Evolutionary conservation across 208 protist species (phyloP).

Genomic region (Polymyxa betae): DNA sequence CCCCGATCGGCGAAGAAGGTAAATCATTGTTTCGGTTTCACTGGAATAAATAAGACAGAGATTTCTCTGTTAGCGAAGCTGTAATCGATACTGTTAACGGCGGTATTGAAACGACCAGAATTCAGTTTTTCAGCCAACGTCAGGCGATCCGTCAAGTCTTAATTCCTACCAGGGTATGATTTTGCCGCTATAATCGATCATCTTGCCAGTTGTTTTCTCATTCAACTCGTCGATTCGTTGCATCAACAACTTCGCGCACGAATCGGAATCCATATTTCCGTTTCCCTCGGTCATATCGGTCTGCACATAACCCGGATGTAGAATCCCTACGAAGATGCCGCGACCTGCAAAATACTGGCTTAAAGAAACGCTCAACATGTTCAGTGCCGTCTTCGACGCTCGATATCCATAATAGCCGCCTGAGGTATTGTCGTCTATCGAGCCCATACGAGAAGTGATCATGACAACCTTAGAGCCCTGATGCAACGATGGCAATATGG

Average conservation of each 20-base stretch:
- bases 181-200: too few relatives aligned
- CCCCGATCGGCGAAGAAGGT: too few relatives aligned
- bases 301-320: neutral
- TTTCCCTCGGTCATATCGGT: neutral
- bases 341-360: neutral
- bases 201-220: too few relatives aligned
- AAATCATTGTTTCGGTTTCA: too few relatives aligned
- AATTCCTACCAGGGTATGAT: too few relatives aligned
- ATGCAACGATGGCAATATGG: neutral
- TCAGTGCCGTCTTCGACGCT: constrained; percentile 23
- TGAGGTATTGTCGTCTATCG: neutral
- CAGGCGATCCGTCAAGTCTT: too few relatives aligned
- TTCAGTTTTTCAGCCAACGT: too few relatives aligned
- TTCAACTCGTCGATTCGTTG: neutral
- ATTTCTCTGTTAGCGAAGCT: too few relatives aligned
- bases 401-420: constrained; percentile 9
- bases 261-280: neutral
- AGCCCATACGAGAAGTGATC: neutral
- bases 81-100: too few relatives aligned
- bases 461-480: neutral
- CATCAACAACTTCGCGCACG: neutral
- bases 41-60: too few relatives aligned
- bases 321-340: neutral
- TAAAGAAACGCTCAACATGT: neutral
- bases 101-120: too few relatives aligned